phyloP scores from a whole-genome alignment of 2,329 filamentous ascomycete genomes.

The Aspergillus jensenii region DNA sequence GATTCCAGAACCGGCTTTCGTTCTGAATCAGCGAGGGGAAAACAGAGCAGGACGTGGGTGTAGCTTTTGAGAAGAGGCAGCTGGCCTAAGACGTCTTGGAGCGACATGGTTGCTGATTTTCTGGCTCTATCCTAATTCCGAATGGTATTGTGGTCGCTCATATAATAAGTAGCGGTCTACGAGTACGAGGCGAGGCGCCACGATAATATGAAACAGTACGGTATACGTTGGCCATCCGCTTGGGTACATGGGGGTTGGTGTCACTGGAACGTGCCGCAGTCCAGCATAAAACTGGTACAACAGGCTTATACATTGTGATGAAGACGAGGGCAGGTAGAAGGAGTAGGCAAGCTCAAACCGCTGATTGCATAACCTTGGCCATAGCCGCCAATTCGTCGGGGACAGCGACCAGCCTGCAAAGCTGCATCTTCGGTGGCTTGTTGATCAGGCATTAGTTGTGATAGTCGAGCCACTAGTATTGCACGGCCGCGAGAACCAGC shows the following conservation, averaged over 20 bases:
- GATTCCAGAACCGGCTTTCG: slow-evolving; percentile 2
- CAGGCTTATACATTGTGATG: neutral
- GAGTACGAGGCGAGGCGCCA: neutral
- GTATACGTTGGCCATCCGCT: neutral
- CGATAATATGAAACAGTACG: neutral
- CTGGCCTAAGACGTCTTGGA: slow-evolving; percentile 24
- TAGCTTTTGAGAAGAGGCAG: slow-evolving; percentile 24
- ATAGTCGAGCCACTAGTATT: slow-evolving; percentile 3
- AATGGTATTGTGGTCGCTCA: neutral
- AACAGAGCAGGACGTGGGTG: slow-evolving; percentile 21
- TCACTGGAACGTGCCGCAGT: neutral
- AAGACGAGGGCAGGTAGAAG: neutral
- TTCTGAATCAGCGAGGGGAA: slow-evolving; percentile 12
- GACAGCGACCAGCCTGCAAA: neutral
- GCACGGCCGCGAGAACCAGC: neutral
- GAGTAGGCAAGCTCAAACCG: neutral
- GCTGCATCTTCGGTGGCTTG: neutral
- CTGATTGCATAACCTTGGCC: too few relatives aligned
- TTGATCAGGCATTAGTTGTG: neutral
- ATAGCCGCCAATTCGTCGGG: neutral
- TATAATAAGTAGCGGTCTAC: neutral
- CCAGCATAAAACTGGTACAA: neutral
- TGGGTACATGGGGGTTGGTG: neutral
- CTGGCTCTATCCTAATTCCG: neutral
- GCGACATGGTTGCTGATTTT: neutral